Conservation (phyloP, 2,329 filamentous ascomycete genomes). For the Monilinia aucupariae region DNA sequence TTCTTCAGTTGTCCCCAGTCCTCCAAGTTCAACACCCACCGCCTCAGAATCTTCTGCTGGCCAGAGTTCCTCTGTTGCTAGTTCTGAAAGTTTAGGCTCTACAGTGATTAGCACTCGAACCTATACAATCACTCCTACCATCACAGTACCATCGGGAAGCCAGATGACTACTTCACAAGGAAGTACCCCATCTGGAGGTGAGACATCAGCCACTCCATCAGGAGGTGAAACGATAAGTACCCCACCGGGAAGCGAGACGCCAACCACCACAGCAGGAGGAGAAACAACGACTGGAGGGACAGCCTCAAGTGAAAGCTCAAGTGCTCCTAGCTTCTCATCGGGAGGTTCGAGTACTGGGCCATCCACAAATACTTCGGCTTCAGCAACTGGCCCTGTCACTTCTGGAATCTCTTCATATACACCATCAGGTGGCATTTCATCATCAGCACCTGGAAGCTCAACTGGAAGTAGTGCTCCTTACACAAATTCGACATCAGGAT, state of each 20-base stretch:
- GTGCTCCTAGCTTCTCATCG: not conserved
- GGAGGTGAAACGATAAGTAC: not conserved
- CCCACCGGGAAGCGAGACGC: not conserved
- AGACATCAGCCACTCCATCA: not conserved
- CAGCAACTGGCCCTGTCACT: constrained; percentile 3
- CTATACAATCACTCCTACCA: constrained; percentile 6
- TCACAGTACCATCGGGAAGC: not conserved
- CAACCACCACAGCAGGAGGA: not conserved
- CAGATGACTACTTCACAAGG: not conserved
- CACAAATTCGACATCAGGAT: constrained; percentile 7
- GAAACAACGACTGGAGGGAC: not conserved
- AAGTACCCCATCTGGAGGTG: constrained; percentile 1
- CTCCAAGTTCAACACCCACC: constrained; percentile 5
- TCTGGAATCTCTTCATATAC: constrained; percentile 5
- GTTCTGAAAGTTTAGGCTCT: not conserved
- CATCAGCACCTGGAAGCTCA: constrained; percentile 2
- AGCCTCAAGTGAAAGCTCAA: constrained; percentile 1
- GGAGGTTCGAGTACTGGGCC: not conserved
- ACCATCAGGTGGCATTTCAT: not conserved
- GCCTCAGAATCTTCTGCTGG: constrained; percentile 10
- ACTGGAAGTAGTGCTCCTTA: not conserved
- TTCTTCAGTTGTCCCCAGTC: not conserved
- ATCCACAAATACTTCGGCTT: constrained; percentile 10
- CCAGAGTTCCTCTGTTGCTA: not conserved
- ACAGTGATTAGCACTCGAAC: not conserved